phyloP scores from a whole-genome alignment of 371 early-diverging fungal species.

The Spraguea lophii region DNA sequence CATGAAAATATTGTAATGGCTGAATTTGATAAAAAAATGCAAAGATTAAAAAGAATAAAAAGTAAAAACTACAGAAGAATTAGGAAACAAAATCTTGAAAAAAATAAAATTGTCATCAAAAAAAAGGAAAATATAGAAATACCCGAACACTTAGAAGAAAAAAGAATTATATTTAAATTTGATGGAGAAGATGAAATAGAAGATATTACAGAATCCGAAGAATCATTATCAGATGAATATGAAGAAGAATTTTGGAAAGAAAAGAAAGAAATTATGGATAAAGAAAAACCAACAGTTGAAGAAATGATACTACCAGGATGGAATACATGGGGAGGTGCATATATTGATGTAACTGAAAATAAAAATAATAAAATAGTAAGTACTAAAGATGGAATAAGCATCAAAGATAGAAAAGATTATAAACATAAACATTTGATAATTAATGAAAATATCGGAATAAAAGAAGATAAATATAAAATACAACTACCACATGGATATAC shows the following conservation, averaged over 20 bases:
- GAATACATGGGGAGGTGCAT: constrained; percentile 41
- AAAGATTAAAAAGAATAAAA: constrained; percentile 40
- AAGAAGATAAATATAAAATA: constrained; percentile 29
- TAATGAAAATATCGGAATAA: constrained; percentile 26
- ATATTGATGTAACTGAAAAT: constrained; percentile 24
- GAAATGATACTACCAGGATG: constrained; percentile 42
- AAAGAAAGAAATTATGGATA: constrained; percentile 16
- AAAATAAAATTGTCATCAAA: constrained; percentile 14
- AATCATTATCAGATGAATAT: constrained; percentile 13
- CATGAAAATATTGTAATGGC: constrained; percentile 6
- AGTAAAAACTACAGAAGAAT: constrained; percentile 38
- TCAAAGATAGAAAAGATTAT: constrained; percentile 41
- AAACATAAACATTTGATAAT: constrained; percentile 36
- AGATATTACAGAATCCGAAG: constrained; percentile 4
- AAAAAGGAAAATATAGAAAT: background rate
- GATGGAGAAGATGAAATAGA: background rate
- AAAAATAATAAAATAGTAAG: constrained; percentile 26
- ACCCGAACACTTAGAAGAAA: background rate
- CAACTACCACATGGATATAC: constrained; percentile 32
- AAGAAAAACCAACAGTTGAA: constrained; percentile 28
- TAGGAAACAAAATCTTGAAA: constrained; percentile 5
- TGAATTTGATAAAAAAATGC: constrained; percentile 35
- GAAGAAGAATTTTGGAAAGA: constrained; percentile 18
- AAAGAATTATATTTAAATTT: constrained; percentile 4
- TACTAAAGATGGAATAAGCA: constrained; percentile 30